phyloP scores from a whole-genome alignment of 2,329 filamentous ascomycete genomes.

The Aspergillus sp. region DNA sequence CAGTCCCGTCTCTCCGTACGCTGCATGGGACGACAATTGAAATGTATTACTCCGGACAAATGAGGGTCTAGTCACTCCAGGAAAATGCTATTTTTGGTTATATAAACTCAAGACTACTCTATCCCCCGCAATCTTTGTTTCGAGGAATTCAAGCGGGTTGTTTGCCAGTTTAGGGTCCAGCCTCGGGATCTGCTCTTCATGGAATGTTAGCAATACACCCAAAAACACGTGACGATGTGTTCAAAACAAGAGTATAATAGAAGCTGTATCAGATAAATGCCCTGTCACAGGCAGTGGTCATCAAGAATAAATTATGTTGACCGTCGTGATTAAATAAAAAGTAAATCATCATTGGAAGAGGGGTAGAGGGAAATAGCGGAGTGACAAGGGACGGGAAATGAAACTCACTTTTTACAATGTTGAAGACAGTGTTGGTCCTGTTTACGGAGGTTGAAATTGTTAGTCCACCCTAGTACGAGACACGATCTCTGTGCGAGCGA shows the following conservation, averaged over 20 bases:
- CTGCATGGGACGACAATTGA: neutral
- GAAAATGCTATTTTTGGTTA: neutral
- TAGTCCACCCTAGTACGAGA: neutral
- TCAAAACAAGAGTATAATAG: constrained; percentile 1
- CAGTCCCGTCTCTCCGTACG: neutral
- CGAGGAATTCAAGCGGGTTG: neutral
- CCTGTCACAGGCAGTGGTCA: constrained; percentile 72
- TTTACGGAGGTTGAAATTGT: neutral
- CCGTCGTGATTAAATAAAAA: constrained; percentile 67
- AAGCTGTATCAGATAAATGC: constrained; percentile 37
- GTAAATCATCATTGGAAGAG: constrained; percentile 57
- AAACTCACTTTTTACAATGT: constrained; percentile 15
- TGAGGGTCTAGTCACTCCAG: neutral
- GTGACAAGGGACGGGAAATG: constrained; percentile 1
- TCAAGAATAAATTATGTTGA: constrained; percentile 77
- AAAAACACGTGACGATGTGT: neutral
- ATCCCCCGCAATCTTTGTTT: neutral
- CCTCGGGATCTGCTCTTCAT: neutral
- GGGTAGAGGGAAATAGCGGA: constrained; percentile 3
- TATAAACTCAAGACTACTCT: constrained; percentile 13
- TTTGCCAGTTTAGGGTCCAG: too few relatives aligned
- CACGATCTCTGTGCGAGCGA: constrained; percentile 12
- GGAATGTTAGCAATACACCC: neutral
- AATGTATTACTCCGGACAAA: too few relatives aligned
- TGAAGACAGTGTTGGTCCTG: constrained; percentile 1